A percentile compares a stretch with the other conserved stretches of the same genome.
Conservation (phyloP, 805 yeast genomes). For the Candida ponderosae region DNA sequence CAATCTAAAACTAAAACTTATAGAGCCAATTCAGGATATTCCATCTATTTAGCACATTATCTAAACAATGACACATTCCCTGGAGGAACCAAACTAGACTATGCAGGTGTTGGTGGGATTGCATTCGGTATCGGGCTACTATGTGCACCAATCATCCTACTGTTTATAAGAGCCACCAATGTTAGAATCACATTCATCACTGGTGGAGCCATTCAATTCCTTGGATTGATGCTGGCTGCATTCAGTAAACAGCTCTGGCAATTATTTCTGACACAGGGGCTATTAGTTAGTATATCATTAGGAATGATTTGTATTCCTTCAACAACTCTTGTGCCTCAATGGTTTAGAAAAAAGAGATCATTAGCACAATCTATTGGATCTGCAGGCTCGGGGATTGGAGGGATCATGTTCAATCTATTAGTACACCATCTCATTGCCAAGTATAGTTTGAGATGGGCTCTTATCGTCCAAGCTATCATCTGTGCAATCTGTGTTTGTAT, state of each 20-base stretch:
- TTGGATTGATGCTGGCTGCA: conserved; percentile 43
- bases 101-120: conserved; percentile 50
- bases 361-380: conserved; percentile 27
- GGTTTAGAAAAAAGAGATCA: conserved; percentile 43
- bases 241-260: conserved; percentile 47
- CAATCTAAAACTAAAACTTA: no score
- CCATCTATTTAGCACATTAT: conserved; percentile 30
- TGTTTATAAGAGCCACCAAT: conserved; percentile 35
- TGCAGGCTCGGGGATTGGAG: conserved; percentile 31
- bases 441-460: conserved; percentile 16
- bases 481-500: conserved; percentile 23
- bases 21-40: not conserved
- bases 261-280: conserved; percentile 48
- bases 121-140: conserved; percentile 35
- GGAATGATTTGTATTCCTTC: conserved; percentile 42
- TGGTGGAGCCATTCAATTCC: conserved; percentile 41
- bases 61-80: conserved; percentile 33
- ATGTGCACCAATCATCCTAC: conserved; percentile 41
- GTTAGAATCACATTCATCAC: conserved; percentile 29
- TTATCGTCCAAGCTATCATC: conserved; percentile 22
- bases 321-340: conserved; percentile 43
- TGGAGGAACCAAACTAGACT: conserved; percentile 42
- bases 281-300: conserved; percentile 43
- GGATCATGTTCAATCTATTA: conserved; percentile 27
- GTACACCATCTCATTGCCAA: conserved; percentile 10